Conservation (phyloP, 2,329 filamentous ascomycete genomes). For the Neoascochyta sp. region DNA sequence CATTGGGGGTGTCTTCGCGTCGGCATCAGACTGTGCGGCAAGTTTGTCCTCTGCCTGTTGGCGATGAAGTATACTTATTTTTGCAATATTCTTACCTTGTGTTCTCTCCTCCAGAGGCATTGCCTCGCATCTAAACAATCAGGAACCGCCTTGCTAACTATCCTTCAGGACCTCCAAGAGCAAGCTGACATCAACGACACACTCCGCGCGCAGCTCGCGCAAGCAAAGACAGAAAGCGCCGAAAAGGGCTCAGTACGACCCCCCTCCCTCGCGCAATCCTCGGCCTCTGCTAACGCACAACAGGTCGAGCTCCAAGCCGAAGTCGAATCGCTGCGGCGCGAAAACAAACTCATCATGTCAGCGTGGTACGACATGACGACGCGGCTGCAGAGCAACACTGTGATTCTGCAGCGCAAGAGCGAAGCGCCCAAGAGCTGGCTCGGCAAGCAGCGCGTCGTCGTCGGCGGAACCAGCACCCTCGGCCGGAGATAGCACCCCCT, state of each 20-base stretch:
- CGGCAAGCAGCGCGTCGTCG: slow-evolving; percentile 67
- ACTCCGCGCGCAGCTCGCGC: slow-evolving; percentile 31
- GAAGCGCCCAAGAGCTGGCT: slow-evolving; percentile 79
- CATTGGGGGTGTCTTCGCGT: slow-evolving; percentile 13
- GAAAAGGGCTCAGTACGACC: slow-evolving; percentile 38
- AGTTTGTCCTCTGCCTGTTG: slow-evolving; percentile 29
- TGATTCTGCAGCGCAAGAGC: slow-evolving; percentile 69
- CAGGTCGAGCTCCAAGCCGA: slow-evolving; percentile 39
- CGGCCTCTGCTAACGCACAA: slow-evolving; percentile 1
- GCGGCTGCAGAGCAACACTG: slow-evolving; percentile 77
- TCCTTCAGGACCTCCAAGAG: slow-evolving; percentile 31
- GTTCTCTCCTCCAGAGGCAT: slow-evolving; percentile 1
- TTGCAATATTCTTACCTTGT: slow-evolving; percentile 7
- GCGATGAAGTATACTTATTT: slow-evolving; percentile 26
- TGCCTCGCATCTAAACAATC: slow-evolving; percentile 6
- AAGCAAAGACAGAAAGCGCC: slow-evolving; percentile 31
- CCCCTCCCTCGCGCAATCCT: neutral
- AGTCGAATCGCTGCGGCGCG: slow-evolving; percentile 68
- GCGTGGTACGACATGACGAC: slow-evolving; percentile 82
- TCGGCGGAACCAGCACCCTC: slow-evolving; percentile 28
- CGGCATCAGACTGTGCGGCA: slow-evolving; percentile 21
- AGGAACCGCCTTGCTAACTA: slow-evolving; percentile 14
- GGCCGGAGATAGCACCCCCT: slow-evolving; percentile 20
- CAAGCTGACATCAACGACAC: slow-evolving; percentile 19
- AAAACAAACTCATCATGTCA: slow-evolving; percentile 74